Percentiles rank a stretch among this genome's conserved stretches.
phyloP scores from a whole-genome alignment of 1,284 basidiomycete species.

The Sporisorium exsertum region DNA sequence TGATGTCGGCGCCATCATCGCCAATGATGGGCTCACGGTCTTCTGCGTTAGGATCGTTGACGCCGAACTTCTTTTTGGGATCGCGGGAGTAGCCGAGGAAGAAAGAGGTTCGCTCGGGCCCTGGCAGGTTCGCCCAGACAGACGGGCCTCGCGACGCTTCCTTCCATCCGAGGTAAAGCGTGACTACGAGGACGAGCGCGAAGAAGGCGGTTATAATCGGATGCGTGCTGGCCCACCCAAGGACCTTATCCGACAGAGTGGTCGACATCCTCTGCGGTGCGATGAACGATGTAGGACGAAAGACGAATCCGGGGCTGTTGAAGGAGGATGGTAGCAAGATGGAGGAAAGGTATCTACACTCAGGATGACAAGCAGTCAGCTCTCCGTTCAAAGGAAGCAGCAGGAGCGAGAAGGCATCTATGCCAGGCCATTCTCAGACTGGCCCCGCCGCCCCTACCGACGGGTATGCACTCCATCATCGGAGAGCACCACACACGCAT shows the following conservation, averaged over 20 bases:
- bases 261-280: conserved; percentile 25
- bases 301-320: not conserved
- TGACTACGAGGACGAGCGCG: not conserved
- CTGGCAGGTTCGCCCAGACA: conserved; percentile 38
- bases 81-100: conserved; percentile 32
- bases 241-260: conserved; percentile 22
- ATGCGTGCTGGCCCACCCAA: conserved; percentile 20
- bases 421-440: not conserved
- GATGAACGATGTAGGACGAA: not conserved
- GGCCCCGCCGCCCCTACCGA: not conserved
- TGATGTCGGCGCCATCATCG: conserved; percentile 23
- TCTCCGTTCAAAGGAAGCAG: not conserved
- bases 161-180: conserved; percentile 25
- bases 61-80: conserved; percentile 31
- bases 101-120: conserved; percentile 37
- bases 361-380: not conserved
- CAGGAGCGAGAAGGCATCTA: too few species aligned
- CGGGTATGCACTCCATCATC: conserved; percentile 3
- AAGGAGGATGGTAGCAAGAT: not conserved
- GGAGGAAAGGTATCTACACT: not conserved
- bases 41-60: conserved; percentile 19
- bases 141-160: conserved; percentile 27
- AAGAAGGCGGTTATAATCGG: conserved; percentile 19
- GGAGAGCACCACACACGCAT: not conserved
- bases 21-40: conserved; percentile 40